Evolutionary conservation across 176 grass and related monocot species (phyloP).

Genomic region (Carex myosuroides): DNA sequence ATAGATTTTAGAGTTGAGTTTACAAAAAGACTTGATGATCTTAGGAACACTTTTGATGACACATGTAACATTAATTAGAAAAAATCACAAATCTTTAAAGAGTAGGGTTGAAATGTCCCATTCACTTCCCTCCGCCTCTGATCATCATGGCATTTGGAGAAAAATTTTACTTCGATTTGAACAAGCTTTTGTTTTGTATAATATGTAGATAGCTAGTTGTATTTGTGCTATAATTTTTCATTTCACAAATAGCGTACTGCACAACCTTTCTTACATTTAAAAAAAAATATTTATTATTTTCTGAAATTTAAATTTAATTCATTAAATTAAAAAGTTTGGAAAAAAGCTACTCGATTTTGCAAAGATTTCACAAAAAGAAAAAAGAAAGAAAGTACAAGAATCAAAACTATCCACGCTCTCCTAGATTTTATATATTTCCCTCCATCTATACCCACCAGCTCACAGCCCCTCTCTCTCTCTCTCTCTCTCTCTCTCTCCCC

Average conservation of each 20-base stretch:
- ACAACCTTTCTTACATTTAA: neutral
- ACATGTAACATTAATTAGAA: no score
- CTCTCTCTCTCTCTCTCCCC: neutral
- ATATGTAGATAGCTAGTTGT: no score
- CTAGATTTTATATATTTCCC: conserved; percentile 19
- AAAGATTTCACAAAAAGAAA: conserved; percentile 6
- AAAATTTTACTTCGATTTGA: no score
- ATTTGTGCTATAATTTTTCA: no score
- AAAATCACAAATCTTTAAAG: no score
- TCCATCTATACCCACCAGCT: conserved; percentile 21
- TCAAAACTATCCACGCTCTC: neutral
- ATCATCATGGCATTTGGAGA: no score
- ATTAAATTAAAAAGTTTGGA: neutral
- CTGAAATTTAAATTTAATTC: neutral
- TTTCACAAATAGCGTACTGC: neutral
- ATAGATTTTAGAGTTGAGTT: no score
- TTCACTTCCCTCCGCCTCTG: no score
- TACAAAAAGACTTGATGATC: no score
- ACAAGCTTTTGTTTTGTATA: no score
- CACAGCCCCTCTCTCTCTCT: neutral
- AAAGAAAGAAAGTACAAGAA: neutral
- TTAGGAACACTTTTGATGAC: no score
- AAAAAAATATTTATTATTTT: neutral
- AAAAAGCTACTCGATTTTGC: conserved; percentile 9
- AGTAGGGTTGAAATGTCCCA: no score